phyloP scores from a whole-genome alignment of 441 rosid species.

The Geranium incanum region DNA sequence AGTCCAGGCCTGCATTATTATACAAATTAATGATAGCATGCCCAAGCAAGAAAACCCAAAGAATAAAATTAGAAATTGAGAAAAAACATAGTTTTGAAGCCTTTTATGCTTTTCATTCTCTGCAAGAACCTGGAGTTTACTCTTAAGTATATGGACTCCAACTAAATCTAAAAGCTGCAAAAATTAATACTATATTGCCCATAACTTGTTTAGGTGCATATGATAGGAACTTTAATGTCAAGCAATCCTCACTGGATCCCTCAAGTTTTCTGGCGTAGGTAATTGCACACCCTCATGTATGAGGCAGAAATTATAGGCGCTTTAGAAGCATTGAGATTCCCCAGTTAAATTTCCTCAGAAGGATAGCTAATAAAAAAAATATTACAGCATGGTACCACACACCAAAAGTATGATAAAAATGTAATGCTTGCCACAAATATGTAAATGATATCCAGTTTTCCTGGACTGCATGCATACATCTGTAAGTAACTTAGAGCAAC shows the following conservation, averaged over 20 bases:
- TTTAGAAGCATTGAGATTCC: constrained; percentile 9
- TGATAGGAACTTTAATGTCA: constrained; percentile 11
- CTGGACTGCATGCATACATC: too few species aligned
- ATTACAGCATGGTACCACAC: constrained; percentile 10
- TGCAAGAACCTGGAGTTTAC: too few species aligned
- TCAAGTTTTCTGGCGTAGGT: neutral
- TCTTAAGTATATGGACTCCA: neutral
- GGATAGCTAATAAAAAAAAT: constrained; percentile 11
- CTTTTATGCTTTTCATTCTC: neutral
- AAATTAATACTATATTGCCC: neutral
- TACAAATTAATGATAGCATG: constrained; percentile 14
- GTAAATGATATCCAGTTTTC: too few species aligned
- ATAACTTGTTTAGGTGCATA: constrained; percentile 5
- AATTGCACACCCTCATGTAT: constrained; percentile 10
- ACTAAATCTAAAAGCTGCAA: constrained; percentile 6
- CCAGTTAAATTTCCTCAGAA: constrained; percentile 2
- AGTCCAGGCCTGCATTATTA: constrained; percentile 58
- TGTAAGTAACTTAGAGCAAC: too few species aligned
- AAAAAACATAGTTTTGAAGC: neutral
- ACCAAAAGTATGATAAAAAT: constrained; percentile 5
- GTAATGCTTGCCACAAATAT: neutral
- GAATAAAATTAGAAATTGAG: neutral
- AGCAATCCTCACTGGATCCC: neutral
- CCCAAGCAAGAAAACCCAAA: neutral
- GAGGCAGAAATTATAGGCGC: neutral